Percentiles rank a stretch among this genome's conserved stretches.
These are phyloP conservation scores for Eremothecium cymbalariae DNA, from an alignment of 1,139 yeast species.

Conservation along the genomic window DNA sequence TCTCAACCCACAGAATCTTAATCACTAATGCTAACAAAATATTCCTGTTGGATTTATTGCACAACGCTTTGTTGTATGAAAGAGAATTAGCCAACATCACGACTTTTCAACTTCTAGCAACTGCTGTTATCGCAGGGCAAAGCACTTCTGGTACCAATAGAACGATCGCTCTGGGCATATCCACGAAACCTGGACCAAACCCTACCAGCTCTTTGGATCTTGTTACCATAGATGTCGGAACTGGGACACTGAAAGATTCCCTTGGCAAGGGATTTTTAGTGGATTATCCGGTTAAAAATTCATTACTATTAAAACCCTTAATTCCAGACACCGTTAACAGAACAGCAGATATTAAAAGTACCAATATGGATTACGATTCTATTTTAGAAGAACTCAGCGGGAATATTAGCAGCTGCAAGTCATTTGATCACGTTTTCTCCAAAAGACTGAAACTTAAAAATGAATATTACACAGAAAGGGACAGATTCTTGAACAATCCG, in stretches of 20 bases:
- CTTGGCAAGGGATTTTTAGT: conserved; percentile 52
- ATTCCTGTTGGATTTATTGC: conserved; percentile 37
- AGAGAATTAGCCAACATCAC: conserved; percentile 28
- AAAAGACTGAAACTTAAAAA: conserved; percentile 28
- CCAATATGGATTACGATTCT: conserved; percentile 25
- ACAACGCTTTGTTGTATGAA: conserved; percentile 35
- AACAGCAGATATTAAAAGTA: conserved; percentile 12
- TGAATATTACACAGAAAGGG: conserved; percentile 55
- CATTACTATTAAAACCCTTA: conserved; percentile 21
- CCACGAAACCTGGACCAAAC: conserved; percentile 25
- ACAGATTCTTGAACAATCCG: conserved; percentile 54
- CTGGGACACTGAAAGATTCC: conserved; percentile 64
- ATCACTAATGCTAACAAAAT: conserved; percentile 33
- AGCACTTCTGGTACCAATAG: conserved; percentile 15
- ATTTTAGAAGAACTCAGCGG: conserved; percentile 23
- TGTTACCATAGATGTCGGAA: conserved; percentile 53
- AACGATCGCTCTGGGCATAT: conserved; percentile 28
- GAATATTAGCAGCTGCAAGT: conserved; percentile 12
- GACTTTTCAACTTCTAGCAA: conserved; percentile 26
- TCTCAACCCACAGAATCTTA: conserved; percentile 33
- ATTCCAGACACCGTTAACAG: conserved; percentile 16
- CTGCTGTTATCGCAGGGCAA: conserved; percentile 19
- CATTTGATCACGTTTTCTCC: conserved; percentile 30
- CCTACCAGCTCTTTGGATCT: conserved; percentile 32
- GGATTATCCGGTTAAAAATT: conserved; percentile 9